These are phyloP conservation scores for Ophiostoma australiae DNA, from an alignment of 2,329 filamentous ascomycete species.

Conservation along the genomic window DNA sequence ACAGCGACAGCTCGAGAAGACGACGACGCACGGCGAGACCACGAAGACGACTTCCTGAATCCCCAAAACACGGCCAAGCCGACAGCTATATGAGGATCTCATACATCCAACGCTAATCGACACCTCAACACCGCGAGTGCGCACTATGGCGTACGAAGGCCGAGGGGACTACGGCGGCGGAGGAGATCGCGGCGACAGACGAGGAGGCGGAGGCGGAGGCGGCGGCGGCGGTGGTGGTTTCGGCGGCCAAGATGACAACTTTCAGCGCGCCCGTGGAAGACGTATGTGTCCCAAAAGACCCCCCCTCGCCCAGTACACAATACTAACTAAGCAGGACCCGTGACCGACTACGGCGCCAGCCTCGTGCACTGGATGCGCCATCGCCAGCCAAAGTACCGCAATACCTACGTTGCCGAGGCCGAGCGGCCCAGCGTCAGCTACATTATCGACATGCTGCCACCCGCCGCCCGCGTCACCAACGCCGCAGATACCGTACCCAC, in stretches of 20 bases:
- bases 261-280: slow-evolving; percentile 27
- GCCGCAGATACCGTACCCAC: slow-evolving; percentile 84
- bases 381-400: slow-evolving; percentile 70
- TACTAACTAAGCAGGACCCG: slow-evolving; percentile 43
- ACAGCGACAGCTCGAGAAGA: background rate
- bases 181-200: slow-evolving; percentile 21
- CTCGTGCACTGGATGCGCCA: slow-evolving; percentile 88
- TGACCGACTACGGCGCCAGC: slow-evolving; percentile 89
- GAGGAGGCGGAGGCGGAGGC: slow-evolving; percentile 20
- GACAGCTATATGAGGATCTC: background rate
- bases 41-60: background rate
- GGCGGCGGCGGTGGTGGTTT: slow-evolving; percentile 12
- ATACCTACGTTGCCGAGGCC: slow-evolving; percentile 64
- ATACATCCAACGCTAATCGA: background rate
- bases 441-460: slow-evolving; percentile 89
- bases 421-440: slow-evolving; percentile 87
- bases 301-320: background rate
- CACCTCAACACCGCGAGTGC: slow-evolving; percentile 18
- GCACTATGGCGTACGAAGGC: slow-evolving; percentile 30
- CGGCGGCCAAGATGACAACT: slow-evolving; percentile 20
- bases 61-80: background rate
- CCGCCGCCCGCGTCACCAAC: slow-evolving; percentile 65
- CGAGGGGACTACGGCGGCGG: slow-evolving; percentile 26
- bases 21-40: background rate
- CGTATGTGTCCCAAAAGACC: slow-evolving; percentile 34